Evolutionary conservation across 2,329 filamentous ascomycete genomes (phyloP), one percentile per base, ranked within the genome.

Genomic region (Xylaria sp.): DNA sequence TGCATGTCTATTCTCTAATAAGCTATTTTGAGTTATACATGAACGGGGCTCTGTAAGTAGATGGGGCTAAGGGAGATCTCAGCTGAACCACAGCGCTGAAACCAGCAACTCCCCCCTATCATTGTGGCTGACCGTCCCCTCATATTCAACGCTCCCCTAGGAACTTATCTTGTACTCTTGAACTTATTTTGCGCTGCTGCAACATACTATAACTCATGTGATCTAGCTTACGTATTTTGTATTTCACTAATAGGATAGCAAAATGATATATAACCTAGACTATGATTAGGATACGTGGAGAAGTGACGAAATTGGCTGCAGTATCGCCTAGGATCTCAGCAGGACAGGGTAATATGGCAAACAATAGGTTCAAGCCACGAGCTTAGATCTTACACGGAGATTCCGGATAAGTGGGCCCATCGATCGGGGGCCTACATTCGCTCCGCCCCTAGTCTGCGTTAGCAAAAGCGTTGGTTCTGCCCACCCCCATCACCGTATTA

Each of bases 21-120:
- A 39, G 45, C 45, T 32, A 45, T 60, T 25, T 32, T 48, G 30
- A 50, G 12, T 30, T 39, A 50, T 20, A 12, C 18, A 32, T 28
- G 25, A 20, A 32, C 41, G 34, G 20, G 39, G 30, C 23, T 60
- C 57, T 59, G 13, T n/a, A 45, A 59, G 34, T 15, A 59, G 56
- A 30, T 18, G 18, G 56, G 52, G n/a, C 10, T n/a, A 8, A 9
- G 25, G 41, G n/a, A 20, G 56, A 60, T 30, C 34, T 53, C 59
- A 61, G 59, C 59, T 61, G 59, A 61, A 61, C 46, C 50, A 23
- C 10, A n/a, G 43, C 18, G 7, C 23, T 18, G 10, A 32, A 15
- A 18, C 46, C 13, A 28, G 23, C 25, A 32, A 13, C 18, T 20
- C 13, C 25, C 23, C 46, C 5, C 34, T 45, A 25, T 13, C n/a